Conservation (phyloP, 495 filamentous ascomycete species). For the Viridothelium virens region DNA sequence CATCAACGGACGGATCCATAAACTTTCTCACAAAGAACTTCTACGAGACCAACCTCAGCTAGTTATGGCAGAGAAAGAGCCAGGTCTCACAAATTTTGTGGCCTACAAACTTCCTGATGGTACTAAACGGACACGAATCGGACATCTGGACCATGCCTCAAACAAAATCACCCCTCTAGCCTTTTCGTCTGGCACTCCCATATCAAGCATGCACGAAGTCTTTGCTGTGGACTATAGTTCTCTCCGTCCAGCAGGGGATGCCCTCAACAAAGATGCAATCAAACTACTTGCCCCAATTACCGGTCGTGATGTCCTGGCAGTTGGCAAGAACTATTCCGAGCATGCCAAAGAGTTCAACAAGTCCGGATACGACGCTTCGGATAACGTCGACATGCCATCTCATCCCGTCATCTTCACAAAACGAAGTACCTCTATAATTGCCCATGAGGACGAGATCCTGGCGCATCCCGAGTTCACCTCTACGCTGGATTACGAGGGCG, state of each 20-base stretch:
- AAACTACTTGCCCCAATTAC: slow-evolving; percentile 43
- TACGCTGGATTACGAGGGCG: slow-evolving; percentile 49
- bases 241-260: slow-evolving; percentile 29
- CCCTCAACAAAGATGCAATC: slow-evolving; percentile 36
- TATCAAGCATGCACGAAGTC: slow-evolving; percentile 44
- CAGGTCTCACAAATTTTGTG: slow-evolving; percentile 19
- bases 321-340: slow-evolving; percentile 51
- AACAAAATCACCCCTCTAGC: slow-evolving; percentile 42
- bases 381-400: slow-evolving; percentile 41
- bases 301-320: slow-evolving; percentile 45
- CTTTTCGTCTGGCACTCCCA: slow-evolving; percentile 42
- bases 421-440: slow-evolving; percentile 47
- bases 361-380: slow-evolving; percentile 46
- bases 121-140: slow-evolving; percentile 30
- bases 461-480: slow-evolving; percentile 45
- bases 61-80: slow-evolving; percentile 15
- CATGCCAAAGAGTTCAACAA: slow-evolving; percentile 46
- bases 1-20: slow-evolving; percentile 45
- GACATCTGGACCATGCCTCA: slow-evolving; percentile 40
- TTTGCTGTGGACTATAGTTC: slow-evolving; percentile 39
- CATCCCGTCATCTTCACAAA: slow-evolving; percentile 50
- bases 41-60: slow-evolving; percentile 22
- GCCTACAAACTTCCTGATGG: slow-evolving; percentile 22
- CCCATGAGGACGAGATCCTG: slow-evolving; percentile 40
- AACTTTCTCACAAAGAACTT: slow-evolving; percentile 37